phyloP scores from a whole-genome alignment of 148 eudicot genomes.

The Nyssa sinensis region DNA sequence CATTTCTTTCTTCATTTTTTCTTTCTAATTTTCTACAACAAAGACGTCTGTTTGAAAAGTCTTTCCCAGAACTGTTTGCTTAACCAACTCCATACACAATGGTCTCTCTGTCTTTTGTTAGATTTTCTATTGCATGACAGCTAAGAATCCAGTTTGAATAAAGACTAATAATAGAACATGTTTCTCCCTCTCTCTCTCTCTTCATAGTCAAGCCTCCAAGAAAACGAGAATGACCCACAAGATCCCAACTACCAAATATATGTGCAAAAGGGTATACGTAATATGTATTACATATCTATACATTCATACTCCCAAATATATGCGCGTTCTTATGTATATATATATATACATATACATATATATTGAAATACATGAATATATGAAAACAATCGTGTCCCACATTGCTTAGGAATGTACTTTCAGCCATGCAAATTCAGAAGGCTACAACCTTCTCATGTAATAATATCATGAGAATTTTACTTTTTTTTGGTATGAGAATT shows the following conservation, averaged over 20 bases:
- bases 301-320: too few relatives aligned
- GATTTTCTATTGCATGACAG: too few relatives aligned
- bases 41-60: not conserved
- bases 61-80: not conserved
- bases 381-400: too few relatives aligned
- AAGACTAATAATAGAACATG: not conserved
- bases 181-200: not conserved
- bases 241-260: not conserved
- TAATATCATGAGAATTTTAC: too few relatives aligned
- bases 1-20: not conserved
- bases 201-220: not conserved
- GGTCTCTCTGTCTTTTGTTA: not conserved
- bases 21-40: not conserved
- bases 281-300: too few relatives aligned
- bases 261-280: too few relatives aligned
- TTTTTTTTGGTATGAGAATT: too few relatives aligned
- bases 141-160: not conserved
- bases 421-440: too few relatives aligned
- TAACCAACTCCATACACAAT: not conserved
- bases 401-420: too few relatives aligned
- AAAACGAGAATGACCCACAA: not conserved
- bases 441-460: too few relatives aligned
- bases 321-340: not conserved
- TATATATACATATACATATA: too few relatives aligned
- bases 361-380: too few relatives aligned